phyloP scores from a whole-genome alignment of 169 alveolate genomes.

The Miamiensis avidus region DNA sequence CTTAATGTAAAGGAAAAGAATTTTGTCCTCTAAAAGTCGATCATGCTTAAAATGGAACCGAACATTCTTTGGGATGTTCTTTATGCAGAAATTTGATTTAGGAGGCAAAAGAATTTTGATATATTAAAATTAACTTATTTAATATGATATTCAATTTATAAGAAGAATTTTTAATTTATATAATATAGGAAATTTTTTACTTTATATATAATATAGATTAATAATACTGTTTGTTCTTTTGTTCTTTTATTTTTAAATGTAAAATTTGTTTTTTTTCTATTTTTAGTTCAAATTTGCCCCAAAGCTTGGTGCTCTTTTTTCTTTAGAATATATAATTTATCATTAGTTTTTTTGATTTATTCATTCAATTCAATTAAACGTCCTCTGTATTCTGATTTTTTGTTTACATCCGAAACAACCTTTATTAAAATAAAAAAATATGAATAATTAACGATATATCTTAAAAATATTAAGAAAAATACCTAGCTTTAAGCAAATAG shows the following conservation, averaged over 20 bases:
- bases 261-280: too few relatives aligned
- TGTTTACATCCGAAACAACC: neutral
- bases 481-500: neutral
- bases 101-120: constrained; percentile 52
- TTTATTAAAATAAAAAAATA: too few relatives aligned
- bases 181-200: neutral
- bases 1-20: constrained; percentile 71
- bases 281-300: neutral
- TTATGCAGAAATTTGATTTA: constrained; percentile 72
- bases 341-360: neutral
- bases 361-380: neutral
- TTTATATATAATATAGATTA: too few relatives aligned
- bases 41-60: constrained; percentile 89
- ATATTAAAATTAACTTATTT: neutral
- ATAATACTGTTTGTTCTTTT: too few relatives aligned
- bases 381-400: neutral
- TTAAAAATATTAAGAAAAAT: too few relatives aligned
- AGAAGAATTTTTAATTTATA: too few relatives aligned
- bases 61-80: constrained; percentile 85
- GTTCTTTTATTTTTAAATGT: too few relatives aligned
- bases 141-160: too few relatives aligned
- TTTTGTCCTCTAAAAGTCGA: constrained; percentile 80
- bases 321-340: neutral
- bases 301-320: neutral
- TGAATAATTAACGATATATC: too few relatives aligned